These are phyloP conservation scores for Fraxinus excelsior DNA, from an alignment of 257 asterid genomes.

Conservation along the genomic window DNA sequence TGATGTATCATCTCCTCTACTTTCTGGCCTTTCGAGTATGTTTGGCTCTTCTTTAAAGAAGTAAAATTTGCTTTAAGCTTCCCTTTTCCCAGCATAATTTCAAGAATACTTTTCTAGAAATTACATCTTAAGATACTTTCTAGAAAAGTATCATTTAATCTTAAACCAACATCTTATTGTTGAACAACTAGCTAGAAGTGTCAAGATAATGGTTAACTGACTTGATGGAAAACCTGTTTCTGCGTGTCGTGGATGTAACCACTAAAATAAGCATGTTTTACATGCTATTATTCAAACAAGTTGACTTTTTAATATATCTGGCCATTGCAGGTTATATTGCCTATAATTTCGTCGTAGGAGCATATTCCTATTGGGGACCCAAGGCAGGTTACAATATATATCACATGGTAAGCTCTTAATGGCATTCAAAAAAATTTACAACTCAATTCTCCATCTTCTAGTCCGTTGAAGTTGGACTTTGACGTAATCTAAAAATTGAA, in stretches of 20 bases:
- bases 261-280: background rate
- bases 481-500: background rate
- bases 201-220: slow-evolving; percentile 9
- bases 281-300: slow-evolving; percentile 3
- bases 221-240: background rate
- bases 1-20: background rate
- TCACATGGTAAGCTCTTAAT: slow-evolving; percentile 68
- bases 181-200: slow-evolving; percentile 1
- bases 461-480: background rate
- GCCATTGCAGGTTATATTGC: slow-evolving; percentile 75
- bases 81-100: background rate
- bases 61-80: background rate
- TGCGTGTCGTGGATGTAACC: background rate
- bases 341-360: slow-evolving; percentile 92
- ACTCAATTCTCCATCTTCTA: background rate
- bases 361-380: slow-evolving; percentile 99
- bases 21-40: background rate
- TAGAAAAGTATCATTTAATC: background rate
- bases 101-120: background rate
- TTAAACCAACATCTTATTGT: background rate
- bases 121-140: background rate
- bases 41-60: background rate
- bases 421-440: background rate
- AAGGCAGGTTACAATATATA: slow-evolving; percentile 94
- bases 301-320: slow-evolving; percentile 24